Conservation (phyloP, 2,329 filamentous ascomycete species). For the Trichoderma lentiforme region DNA sequence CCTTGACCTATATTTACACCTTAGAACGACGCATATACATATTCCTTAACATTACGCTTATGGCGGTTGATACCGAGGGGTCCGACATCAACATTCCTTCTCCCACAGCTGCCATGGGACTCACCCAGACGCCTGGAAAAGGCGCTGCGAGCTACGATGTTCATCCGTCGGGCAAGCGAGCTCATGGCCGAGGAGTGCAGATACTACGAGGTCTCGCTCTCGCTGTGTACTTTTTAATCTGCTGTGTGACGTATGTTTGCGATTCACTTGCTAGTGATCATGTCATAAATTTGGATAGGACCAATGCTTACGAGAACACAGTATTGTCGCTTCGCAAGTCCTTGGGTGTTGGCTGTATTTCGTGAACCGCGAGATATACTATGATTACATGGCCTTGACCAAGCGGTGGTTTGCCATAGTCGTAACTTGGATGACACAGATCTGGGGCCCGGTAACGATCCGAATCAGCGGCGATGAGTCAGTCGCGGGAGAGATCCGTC, state of each 20-base stretch:
- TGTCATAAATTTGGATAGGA: background rate
- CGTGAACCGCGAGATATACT: constrained; percentile 73
- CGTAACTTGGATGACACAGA: constrained; percentile 75
- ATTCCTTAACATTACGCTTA: constrained; percentile 16
- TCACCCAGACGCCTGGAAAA: constrained; percentile 22
- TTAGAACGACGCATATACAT: background rate
- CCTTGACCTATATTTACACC: background rate
- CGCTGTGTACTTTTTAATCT: constrained; percentile 49
- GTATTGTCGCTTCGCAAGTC: constrained; percentile 68
- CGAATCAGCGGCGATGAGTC: constrained; percentile 80
- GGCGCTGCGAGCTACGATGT: constrained; percentile 18
- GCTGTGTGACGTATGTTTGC: constrained; percentile 46
- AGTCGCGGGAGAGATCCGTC: constrained; percentile 69
- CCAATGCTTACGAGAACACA: constrained; percentile 30
- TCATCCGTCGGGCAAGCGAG: constrained; percentile 55
- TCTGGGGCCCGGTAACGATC: constrained; percentile 82
- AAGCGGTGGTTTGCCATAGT: constrained; percentile 80
- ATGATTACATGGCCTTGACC: constrained; percentile 82
- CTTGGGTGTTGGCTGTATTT: constrained; percentile 74
- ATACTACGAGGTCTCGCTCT: constrained; percentile 52
- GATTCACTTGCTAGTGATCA: background rate
- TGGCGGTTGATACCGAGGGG: constrained; percentile 27
- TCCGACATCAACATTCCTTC: constrained; percentile 29
- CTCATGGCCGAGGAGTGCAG: constrained; percentile 50
- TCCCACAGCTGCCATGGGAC: constrained; percentile 29